phyloP scores from a whole-genome alignment of 2,329 filamentous ascomycete genomes.

The Fusarium praegraminearum region DNA sequence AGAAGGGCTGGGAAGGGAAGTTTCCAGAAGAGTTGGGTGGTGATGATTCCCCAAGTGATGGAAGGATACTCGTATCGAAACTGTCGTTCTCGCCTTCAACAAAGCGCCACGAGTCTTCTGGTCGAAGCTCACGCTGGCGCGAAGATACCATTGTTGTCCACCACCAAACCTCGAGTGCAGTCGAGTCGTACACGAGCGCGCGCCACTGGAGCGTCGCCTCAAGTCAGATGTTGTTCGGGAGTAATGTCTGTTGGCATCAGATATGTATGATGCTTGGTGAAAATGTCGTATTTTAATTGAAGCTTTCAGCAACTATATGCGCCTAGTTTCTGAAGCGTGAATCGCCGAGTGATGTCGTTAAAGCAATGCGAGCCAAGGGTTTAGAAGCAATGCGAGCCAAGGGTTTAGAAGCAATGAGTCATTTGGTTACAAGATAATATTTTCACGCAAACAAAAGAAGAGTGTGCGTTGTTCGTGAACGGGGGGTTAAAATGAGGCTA shows the following conservation, averaged over 20 bases:
- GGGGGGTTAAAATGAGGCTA: conserved; percentile 11
- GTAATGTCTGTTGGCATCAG: conserved; percentile 20
- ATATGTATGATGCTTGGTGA: neutral
- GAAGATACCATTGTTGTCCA: conserved; percentile 40
- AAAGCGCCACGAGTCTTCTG: conserved; percentile 70
- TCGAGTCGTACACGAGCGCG: conserved; percentile 16
- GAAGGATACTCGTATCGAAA: conserved; percentile 67
- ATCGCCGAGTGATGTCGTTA: conserved; percentile 5
- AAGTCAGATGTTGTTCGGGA: neutral
- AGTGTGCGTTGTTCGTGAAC: conserved; percentile 20
- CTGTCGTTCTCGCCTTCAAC: conserved; percentile 72
- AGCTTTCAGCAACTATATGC: conserved; percentile 15
- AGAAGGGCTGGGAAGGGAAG: conserved; percentile 62
- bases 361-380: neutral
- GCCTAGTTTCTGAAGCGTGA: conserved; percentile 11
- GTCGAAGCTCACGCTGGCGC: conserved; percentile 45
- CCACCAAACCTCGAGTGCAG: conserved; percentile 15
- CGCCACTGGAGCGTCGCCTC: conserved; percentile 13
- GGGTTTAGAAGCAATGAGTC: conserved; percentile 27
- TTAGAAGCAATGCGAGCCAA: neutral
- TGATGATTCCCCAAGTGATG: conserved; percentile 57
- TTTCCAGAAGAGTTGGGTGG: conserved; percentile 53
- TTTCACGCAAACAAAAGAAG: conserved; percentile 16
- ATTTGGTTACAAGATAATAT: conserved; percentile 3
- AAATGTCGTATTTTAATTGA: conserved; percentile 19